Base-by-base conservation (phyloP, 768 basidiomycete genomes). In the Lentinula detonsa region DNA sequence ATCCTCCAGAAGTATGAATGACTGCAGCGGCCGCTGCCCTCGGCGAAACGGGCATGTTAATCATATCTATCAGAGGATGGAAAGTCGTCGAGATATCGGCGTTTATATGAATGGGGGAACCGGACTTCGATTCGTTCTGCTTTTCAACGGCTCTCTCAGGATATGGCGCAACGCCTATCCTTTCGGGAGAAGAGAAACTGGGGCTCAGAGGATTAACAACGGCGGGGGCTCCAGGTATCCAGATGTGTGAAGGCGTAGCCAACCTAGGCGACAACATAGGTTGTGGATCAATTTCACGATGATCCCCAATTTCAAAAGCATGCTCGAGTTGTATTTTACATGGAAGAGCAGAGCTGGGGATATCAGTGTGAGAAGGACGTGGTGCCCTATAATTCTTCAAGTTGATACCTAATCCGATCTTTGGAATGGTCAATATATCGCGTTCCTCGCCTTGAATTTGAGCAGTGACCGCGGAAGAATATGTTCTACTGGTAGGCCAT, bases 221-320 rank as follows among this genome's bases (percentile, higher is more conserved):
- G 9, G 83, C 82, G 10, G 83, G 84, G 1, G 84, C 81, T 23
- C 82, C 84, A 5, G 85, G 85, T 31, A 86, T 77, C 74, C 77
- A 83, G 31, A 86, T 70, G 64, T 85, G 85, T 2, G 78, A 80
- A 5, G 77, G 73, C n/a, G 80, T 80, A 18, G 81, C 75, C n/a
- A 85, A 67, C 7, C 76, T 72, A 18, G 71, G 68, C 15, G 75
- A 62, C 8, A 60, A 1, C 0, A 39, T 39, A 9, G 62, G 61
- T 60, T 51, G 55, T 3, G 65, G 59, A n/a, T 65, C 65, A 23
- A 60, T 62, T n/a, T 65, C 63, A 42, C 18, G 42, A 31, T 60
- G 51, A 35, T 63, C 59, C 11, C 18, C 16, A n/a, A 52, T 16
- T 10, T 49, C 42, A 13, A 21, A 5, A 13, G 39, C 3, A 9